Percentiles rank a stretch among this genome's conserved stretches.
Conservation (phyloP, 2,329 filamentous ascomycete genomes). For the Chlorencoelia australis region DNA sequence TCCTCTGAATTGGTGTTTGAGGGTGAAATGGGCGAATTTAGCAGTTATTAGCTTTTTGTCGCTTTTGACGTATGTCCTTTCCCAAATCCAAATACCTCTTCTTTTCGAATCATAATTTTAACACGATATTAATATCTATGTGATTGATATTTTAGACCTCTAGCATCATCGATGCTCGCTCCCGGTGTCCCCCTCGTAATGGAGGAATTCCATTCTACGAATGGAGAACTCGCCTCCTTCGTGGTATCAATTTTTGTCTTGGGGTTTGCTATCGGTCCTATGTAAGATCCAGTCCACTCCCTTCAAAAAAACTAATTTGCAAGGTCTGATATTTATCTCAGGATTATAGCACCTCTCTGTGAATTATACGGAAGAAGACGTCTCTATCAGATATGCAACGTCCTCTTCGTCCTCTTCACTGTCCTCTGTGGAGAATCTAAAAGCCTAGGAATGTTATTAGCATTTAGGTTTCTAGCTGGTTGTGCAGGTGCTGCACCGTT, state of each 20-base stretch:
- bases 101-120: neutral
- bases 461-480: constrained; percentile 51
- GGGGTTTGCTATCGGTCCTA: constrained; percentile 41
- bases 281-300: no score
- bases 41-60: constrained; percentile 11
- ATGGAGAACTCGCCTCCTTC: constrained; percentile 35
- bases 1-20: constrained; percentile 13
- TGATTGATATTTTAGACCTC: constrained; percentile 29
- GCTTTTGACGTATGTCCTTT: constrained; percentile 6
- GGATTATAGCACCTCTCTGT: constrained; percentile 46
- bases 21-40: constrained; percentile 11
- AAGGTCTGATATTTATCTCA: no score
- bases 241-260: neutral
- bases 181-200: constrained; percentile 37
- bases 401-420: constrained; percentile 35
- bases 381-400: constrained; percentile 41
- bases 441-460: constrained; percentile 38
- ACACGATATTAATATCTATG: no score
- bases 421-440: constrained; percentile 37
- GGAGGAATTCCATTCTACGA: constrained; percentile 33
- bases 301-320: no score
- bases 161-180: constrained; percentile 40
- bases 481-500: constrained; percentile 43
- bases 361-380: constrained; percentile 47
- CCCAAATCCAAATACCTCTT: neutral